phyloP scores from a whole-genome alignment of 306 rosid genomes.

The Vigna reflexopilosa region DNA sequence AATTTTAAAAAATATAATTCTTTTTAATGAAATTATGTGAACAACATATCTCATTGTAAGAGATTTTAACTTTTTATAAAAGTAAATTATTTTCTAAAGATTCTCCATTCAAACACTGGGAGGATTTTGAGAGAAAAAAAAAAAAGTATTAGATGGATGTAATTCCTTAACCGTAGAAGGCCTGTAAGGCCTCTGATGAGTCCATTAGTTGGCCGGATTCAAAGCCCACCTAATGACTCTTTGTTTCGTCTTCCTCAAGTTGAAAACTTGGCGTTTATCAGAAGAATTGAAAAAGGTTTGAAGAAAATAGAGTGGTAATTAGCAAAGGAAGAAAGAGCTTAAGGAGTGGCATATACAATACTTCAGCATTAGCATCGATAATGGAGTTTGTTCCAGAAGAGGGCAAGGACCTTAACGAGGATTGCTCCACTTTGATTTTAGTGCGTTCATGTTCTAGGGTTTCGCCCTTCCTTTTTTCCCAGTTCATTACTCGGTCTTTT shows the following conservation, averaged over 20 bases:
- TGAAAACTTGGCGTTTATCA: not conserved
- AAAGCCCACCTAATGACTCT: not conserved
- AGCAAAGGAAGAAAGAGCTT: not conserved
- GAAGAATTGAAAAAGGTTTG: not conserved
- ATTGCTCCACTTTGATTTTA: constrained; percentile 78
- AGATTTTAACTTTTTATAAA: too few species aligned
- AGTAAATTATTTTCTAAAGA: too few species aligned
- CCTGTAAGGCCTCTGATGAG: not conserved
- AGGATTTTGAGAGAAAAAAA: too few species aligned
- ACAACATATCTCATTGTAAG: too few species aligned
- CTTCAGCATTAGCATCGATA: not conserved
- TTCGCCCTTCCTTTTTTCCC: not conserved
- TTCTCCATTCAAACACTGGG: too few species aligned
- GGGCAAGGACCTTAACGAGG: constrained; percentile 55
- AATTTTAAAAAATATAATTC: too few species aligned
- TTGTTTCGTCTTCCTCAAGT: constrained; percentile 35
- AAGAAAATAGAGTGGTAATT: not conserved
- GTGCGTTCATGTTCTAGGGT: constrained; percentile 55
- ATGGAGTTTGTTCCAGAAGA: constrained; percentile 77
- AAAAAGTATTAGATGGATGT: too few species aligned
- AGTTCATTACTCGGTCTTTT: not conserved
- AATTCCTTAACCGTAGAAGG: not conserved
- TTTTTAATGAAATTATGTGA: too few species aligned
- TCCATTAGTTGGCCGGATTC: not conserved
- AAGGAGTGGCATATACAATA: constrained; percentile 27